A percentile compares a stretch with the other conserved stretches of the same genome.
Evolutionary conservation across 306 rosid genomes (phyloP).

Genomic region (Trifolium repens): DNA sequence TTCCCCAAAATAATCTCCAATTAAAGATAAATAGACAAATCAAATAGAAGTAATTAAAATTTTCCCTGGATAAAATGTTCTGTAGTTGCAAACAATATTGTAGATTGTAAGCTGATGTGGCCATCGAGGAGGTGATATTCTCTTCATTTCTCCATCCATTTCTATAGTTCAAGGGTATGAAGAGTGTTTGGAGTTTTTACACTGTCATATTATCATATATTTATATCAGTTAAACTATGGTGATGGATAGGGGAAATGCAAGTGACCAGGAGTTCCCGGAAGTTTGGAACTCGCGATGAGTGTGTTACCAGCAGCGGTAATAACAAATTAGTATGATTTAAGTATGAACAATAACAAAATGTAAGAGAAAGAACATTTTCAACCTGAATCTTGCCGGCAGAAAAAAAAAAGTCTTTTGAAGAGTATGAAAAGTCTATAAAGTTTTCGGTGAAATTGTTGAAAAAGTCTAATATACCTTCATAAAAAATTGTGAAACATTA

Average conservation of each 20-base stretch:
- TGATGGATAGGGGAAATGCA: neutral
- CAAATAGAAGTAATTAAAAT: neutral
- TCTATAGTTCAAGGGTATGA: neutral
- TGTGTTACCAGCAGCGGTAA: no score
- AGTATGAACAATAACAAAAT: no score
- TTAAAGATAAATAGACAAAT: slow-evolving; percentile 19
- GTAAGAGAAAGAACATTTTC: no score
- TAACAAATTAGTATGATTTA: no score
- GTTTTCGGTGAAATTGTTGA: no score
- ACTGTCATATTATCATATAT: neutral
- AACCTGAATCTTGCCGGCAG: no score
- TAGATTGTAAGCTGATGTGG: neutral
- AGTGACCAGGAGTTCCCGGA: neutral
- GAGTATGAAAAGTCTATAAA: no score
- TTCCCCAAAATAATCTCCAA: neutral
- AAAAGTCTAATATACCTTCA: no score
- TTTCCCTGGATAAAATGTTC: neutral
- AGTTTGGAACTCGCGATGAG: no score
- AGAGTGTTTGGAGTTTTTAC: neutral
- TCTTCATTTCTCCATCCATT: neutral
- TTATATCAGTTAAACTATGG: neutral
- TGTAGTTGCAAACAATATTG: neutral
- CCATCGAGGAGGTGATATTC: neutral
- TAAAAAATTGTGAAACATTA: no score
- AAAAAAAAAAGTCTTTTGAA: no score